phyloP scores from a whole-genome alignment of 345 rosid species.

The Bruguiera parviflora region DNA sequence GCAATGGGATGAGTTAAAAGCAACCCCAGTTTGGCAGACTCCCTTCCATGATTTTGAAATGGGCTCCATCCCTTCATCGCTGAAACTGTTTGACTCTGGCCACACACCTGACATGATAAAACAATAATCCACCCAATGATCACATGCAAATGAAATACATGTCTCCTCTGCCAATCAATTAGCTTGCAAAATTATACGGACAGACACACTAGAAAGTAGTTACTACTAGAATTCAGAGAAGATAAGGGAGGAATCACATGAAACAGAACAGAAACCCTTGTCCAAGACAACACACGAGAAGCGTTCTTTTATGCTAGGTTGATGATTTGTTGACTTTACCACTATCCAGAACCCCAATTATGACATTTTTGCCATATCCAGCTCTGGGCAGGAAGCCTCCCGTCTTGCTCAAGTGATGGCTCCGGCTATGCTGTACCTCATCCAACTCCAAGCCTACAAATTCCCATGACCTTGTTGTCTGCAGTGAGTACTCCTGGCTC shows the following conservation, averaged over 20 bases:
- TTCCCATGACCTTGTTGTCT: slow-evolving; percentile 89
- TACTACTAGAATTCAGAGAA: too few relatives aligned
- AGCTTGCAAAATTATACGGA: too few relatives aligned
- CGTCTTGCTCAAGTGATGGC: too few relatives aligned
- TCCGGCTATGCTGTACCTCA: not conserved
- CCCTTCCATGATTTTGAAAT: slow-evolving; percentile 89
- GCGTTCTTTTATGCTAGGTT: too few relatives aligned
- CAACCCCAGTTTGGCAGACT: slow-evolving; percentile 67
- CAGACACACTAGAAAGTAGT: too few relatives aligned
- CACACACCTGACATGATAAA: slow-evolving; percentile 57
- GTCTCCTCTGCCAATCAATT: not conserved
- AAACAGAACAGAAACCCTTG: too few relatives aligned
- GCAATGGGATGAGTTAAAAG: slow-evolving; percentile 67
- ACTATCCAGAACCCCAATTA: slow-evolving; percentile 74
- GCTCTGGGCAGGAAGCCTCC: slow-evolving; percentile 42
- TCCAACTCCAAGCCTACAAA: slow-evolving; percentile 58
- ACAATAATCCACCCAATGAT: not conserved
- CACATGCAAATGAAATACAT: slow-evolving; percentile 1
- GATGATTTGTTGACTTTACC: slow-evolving; percentile 35
- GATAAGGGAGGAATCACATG: too few relatives aligned
- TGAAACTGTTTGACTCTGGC: slow-evolving; percentile 87
- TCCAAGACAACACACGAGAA: too few relatives aligned
- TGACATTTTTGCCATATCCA: slow-evolving; percentile 56
- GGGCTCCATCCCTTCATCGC: slow-evolving; percentile 73
- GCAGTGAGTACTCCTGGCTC: slow-evolving; percentile 53